These are phyloP conservation scores for Termitomyces heimii DNA, from an alignment of 768 basidiomycete genomes.

Conservation along the genomic window DNA sequence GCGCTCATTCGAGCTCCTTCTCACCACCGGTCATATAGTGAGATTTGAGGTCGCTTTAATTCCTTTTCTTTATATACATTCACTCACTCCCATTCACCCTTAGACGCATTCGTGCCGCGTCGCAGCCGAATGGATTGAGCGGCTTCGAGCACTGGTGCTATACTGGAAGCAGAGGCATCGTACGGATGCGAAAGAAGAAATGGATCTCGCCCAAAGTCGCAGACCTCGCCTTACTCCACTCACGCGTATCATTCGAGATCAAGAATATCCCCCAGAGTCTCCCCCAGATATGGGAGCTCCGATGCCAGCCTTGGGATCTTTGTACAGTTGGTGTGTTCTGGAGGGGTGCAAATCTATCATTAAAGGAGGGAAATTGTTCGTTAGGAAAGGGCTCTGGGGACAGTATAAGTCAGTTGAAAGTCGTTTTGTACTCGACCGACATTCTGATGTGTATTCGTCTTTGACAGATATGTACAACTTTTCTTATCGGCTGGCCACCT, in stretches of 20 bases:
- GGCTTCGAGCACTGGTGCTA: constrained; percentile 57
- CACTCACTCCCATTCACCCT: no score
- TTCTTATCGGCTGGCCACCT: constrained; percentile 74
- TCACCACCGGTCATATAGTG: constrained; percentile 61
- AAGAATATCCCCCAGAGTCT: constrained; percentile 42
- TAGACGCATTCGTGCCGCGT: constrained; percentile 61
- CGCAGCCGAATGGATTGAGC: constrained; percentile 82
- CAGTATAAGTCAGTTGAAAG: constrained; percentile 64
- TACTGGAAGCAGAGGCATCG: constrained; percentile 83
- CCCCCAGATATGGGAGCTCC: constrained; percentile 47
- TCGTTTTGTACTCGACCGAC: not conserved
- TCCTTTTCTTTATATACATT: not conserved
- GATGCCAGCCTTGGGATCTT: constrained; percentile 48
- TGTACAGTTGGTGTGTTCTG: constrained; percentile 88
- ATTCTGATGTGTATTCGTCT: not conserved
- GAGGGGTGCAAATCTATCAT: constrained; percentile 73
- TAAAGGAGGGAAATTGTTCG: constrained; percentile 68
- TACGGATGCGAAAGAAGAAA: constrained; percentile 72
- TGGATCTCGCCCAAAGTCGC: constrained; percentile 64
- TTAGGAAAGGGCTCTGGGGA: constrained; percentile 62
- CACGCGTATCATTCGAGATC: constrained; percentile 33
- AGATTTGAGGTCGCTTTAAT: constrained; percentile 65
- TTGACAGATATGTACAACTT: constrained; percentile 57
- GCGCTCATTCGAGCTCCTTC: constrained; percentile 72
- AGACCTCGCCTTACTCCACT: constrained; percentile 58